Evolutionary conservation across 2,329 filamentous ascomycete species (phyloP), one percentile per base, ranked within the genome.

Genomic region (Raffaelea deltoideospora): DNA sequence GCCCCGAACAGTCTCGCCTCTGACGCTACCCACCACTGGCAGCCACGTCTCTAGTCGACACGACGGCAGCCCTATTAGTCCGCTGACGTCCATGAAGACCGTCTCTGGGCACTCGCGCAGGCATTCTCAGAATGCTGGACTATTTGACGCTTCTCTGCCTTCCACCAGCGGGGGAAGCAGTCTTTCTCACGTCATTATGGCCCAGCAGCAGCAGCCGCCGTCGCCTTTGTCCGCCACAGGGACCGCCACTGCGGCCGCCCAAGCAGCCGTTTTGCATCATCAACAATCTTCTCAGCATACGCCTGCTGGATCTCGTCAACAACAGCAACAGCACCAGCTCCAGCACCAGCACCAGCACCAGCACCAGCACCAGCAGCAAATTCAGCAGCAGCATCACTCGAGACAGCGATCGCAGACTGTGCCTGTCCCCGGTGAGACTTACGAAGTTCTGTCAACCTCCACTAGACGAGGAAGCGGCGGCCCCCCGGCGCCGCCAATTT

Each of bases 401-500:
- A 65, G 82, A 17, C 80, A 84, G 52, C 71, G 81, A 36, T 86
- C 80, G 13, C 77, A 82, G 53, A 85, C 81, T 0, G 73, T 81
- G 9, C 76, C 81, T 6, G 66, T 71, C 15, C 71, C 59, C 1
- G 60, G 60, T 18, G 59, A 63, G 8, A 48, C 54, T n/a, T 55
- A 59, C 33, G 64, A 70, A 2, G n/a, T 3, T 10, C 26, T 6
- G 26, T 29, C 35, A 10, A 49, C 37, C 17, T 24, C 54, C 24
- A 39, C 52, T 7, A 64, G 68, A 39, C 53, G 57, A 14, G 60
- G 59, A 46, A 61, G 58, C 15, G 60, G 62, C 43, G 61, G 57
- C 2, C 71, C 75, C 3, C 58, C 68, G 40, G 77, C 67, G 42
- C 74, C 77, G 20, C 76, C 77, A 1, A 60, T 74, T 43, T 50